Percentiles rank a stretch among this genome's conserved stretches.
Conservation (phyloP, 495 filamentous ascomycete species). For the Neurospora hispaniola region DNA sequence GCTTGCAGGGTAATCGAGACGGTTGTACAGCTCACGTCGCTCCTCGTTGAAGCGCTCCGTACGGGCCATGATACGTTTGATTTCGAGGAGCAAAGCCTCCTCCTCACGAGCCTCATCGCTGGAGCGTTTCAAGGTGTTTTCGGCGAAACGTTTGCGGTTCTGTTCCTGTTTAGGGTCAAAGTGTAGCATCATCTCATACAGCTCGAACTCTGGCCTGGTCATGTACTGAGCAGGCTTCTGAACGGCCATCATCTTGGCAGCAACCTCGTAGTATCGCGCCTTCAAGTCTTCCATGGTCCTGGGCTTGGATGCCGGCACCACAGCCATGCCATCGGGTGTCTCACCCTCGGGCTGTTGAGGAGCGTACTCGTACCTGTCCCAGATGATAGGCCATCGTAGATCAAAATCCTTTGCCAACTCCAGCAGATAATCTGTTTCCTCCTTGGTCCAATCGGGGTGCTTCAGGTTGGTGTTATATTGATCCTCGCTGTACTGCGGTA, state of each 20-base stretch:
- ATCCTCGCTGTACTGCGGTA: constrained; percentile 72
- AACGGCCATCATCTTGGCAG: constrained; percentile 73
- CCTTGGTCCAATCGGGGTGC: constrained; percentile 70
- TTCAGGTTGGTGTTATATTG: constrained; percentile 70
- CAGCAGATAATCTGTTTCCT: constrained; percentile 88
- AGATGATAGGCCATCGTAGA: constrained; percentile 82
- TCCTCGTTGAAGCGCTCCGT: constrained; percentile 77
- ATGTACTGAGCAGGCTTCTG: constrained; percentile 76
- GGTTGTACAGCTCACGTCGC: constrained; percentile 78
- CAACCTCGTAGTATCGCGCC: constrained; percentile 76
- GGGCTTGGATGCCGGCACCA: constrained; percentile 33
- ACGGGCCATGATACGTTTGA: constrained; percentile 76
- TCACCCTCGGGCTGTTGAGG: constrained; percentile 31
- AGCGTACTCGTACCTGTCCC: constrained; percentile 79
- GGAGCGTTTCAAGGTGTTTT: constrained; percentile 65
- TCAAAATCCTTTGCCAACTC: constrained; percentile 63
- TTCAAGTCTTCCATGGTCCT: constrained; percentile 87
- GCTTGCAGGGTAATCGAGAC: constrained; percentile 69
- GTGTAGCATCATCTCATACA: constrained; percentile 73
- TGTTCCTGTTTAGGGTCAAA: constrained; percentile 72
- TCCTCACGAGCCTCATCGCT: constrained; percentile 85
- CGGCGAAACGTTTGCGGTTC: constrained; percentile 73
- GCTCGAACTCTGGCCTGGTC: constrained; percentile 66
- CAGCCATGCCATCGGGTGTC: constrained; percentile 28
- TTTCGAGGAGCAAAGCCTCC: constrained; percentile 73